These are phyloP conservation scores for Irpex rosettiformis DNA, from an alignment of 1,284 basidiomycete species.

Conservation along the genomic window DNA sequence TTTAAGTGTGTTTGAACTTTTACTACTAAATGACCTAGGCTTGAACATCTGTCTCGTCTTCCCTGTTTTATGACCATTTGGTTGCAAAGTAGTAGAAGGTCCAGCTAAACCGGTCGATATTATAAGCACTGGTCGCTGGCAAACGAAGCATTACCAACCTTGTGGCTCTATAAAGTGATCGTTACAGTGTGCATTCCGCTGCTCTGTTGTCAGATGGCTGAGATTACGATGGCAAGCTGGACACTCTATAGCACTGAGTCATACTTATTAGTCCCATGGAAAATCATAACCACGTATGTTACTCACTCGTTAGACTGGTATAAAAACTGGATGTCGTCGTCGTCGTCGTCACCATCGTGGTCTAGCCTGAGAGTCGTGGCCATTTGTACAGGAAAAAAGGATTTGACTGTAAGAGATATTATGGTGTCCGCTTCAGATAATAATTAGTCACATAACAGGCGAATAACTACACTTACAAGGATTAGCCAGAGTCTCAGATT, in stretches of 20 bases:
- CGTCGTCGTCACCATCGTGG: neutral
- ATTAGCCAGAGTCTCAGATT: too few relatives aligned
- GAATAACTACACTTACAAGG: too few relatives aligned
- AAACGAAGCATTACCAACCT: constrained; percentile 9
- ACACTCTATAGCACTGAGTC: constrained; percentile 32
- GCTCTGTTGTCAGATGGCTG: constrained; percentile 26
- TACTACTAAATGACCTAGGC: neutral
- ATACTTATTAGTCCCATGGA: neutral
- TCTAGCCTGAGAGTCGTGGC: too few relatives aligned
- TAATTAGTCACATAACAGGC: too few relatives aligned
- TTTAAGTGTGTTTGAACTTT: constrained; percentile 7
- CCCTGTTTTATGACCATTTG: neutral
- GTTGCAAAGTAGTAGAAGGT: neutral
- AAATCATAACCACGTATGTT: too few relatives aligned
- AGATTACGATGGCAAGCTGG: constrained; percentile 47
- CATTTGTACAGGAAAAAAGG: too few relatives aligned
- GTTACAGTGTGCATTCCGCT: constrained; percentile 49
- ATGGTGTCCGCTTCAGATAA: too few relatives aligned
- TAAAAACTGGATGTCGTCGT: constrained; percentile 17
- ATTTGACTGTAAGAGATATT: neutral
- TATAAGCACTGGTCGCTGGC: neutral
- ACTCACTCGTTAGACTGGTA: neutral
- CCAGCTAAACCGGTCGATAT: neutral
- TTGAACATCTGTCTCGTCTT: constrained; percentile 3
- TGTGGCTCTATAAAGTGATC: constrained; percentile 34